Evolutionary conservation across 495 filamentous ascomycete species (phyloP), one percentile per base, ranked within the genome.

Genomic region (Xylaria longipes): DNA sequence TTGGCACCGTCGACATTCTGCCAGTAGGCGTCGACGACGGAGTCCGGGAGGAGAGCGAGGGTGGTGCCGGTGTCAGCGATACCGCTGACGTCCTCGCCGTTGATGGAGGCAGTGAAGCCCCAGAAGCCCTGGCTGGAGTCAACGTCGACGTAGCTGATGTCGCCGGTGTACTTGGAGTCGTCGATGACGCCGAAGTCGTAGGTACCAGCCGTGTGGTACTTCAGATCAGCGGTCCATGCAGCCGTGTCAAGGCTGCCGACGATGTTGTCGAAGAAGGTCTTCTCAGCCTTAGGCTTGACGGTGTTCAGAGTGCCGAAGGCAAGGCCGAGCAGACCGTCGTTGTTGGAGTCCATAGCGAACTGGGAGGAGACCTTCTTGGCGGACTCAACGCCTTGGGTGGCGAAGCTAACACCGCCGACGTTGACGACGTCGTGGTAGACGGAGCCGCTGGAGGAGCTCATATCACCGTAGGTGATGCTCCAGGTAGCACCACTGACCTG

Each of bases 161-260:
- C 73, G 73, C 91, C 91, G 25, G 84, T 90, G 83, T 90, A 91
- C 77, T 91, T 89, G 75, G 81, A 76, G 29, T 76, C 71, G 78
- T 93, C 89, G 71, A 92, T 87, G 80, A 81, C 90, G 48, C 92
- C 92, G 73, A 94, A 94, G 82, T 92, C 90, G 77, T 92, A 93
- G 65, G 80, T 85, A 46, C 92, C 92, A 25, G 90, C 84, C 25
- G 50, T 82, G 68, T 88, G 84, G 78, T 90, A 86, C 83, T 91
- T 91, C 70, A 94, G 82, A 62, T 88, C 84, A 9, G 87, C 90
- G 56, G 91, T 91, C 80, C 92, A 94, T 46, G 93, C 76, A 0
- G 88, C 88, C 31, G 78, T 72, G 69, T 86, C 85, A 2, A 93
- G 84, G 58, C 78, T 80, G 29, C 78, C 70, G 74, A 85, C 85